phyloP scores from a whole-genome alignment of 108 stramenopile genomes.

The Pseudonitzschia multiseries region DNA sequence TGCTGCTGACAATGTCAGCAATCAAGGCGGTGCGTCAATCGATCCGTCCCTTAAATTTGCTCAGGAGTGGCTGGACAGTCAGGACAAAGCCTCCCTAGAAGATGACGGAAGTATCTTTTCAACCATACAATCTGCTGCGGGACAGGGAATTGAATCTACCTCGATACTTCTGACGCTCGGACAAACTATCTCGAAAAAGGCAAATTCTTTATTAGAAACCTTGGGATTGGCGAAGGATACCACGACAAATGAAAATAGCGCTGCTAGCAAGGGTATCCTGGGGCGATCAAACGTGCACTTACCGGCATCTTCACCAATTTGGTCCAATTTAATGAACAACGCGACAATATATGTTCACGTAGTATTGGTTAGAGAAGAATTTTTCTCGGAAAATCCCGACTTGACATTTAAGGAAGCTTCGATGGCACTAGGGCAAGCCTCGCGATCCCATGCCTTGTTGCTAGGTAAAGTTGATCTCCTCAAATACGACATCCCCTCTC shows the following conservation, averaged over 20 bases:
- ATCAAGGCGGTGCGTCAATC: slow-evolving; percentile 8
- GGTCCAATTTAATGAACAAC: slow-evolving; percentile 64
- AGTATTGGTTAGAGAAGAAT: slow-evolving; percentile 48
- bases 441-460: slow-evolving; percentile 45
- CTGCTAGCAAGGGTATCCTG: slow-evolving; percentile 8
- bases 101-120: slow-evolving; percentile 69
- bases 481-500: slow-evolving; percentile 73
- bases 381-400: slow-evolving; percentile 1
- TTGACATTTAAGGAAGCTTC: slow-evolving; percentile 20
- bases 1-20: slow-evolving; percentile 1
- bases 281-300: slow-evolving; percentile 55
- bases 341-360: slow-evolving; percentile 72
- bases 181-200: slow-evolving; percentile 32
- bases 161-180: slow-evolving; percentile 67
- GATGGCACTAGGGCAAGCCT: slow-evolving; percentile 22
- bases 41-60: slow-evolving; percentile 55
- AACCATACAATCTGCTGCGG: slow-evolving; percentile 72
- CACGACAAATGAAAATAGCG: slow-evolving; percentile 23
- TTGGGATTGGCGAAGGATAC: slow-evolving; percentile 19
- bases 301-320: slow-evolving; percentile 49
- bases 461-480: slow-evolving; percentile 71
- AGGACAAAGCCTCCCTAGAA: slow-evolving; percentile 49
- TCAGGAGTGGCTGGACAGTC: slow-evolving; percentile 62
- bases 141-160: slow-evolving; percentile 86
- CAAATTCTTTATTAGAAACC: slow-evolving; percentile 6